Evolutionary conservation across 1,284 basidiomycete species (phyloP).

Genomic region (Tylopilus sp.): DNA sequence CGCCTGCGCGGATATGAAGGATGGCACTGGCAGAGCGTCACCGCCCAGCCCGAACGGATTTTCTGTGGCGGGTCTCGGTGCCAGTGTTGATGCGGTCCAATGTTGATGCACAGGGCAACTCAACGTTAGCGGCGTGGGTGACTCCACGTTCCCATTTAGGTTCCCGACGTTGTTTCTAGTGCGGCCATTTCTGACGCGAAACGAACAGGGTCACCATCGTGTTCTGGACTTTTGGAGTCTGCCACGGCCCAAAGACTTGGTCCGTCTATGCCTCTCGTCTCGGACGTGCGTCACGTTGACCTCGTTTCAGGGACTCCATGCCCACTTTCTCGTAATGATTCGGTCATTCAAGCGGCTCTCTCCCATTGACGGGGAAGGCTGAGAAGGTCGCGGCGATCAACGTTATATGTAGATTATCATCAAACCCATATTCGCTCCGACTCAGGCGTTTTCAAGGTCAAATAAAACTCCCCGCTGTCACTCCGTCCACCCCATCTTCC

Average conservation of each 20-base stretch:
- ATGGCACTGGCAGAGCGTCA: constrained; percentile 12
- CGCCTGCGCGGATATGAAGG: constrained; percentile 31
- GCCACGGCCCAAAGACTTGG: constrained; percentile 4
- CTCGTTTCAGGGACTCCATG: constrained; percentile 34
- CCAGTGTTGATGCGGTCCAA: constrained; percentile 6
- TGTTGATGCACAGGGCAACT: constrained; percentile 15
- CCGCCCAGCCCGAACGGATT: constrained; percentile 6
- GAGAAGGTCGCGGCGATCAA: constrained; percentile 48
- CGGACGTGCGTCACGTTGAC: constrained; percentile 15
- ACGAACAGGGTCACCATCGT: constrained; percentile 7
- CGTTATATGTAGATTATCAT: constrained; percentile 37
- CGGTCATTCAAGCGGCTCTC: constrained; percentile 32
- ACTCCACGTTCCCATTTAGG: constrained; percentile 1
- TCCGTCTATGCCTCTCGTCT: constrained; percentile 14
- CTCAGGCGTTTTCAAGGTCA: constrained; percentile 23
- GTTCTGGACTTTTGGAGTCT: constrained; percentile 9
- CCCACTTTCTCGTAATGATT: constrained; percentile 34
- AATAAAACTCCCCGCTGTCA: constrained; percentile 24
- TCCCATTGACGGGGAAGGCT: constrained; percentile 33
- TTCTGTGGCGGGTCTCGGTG: constrained; percentile 4
- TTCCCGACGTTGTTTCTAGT: neutral
- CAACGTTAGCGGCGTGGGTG: too few species aligned
- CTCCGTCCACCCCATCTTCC: constrained; percentile 2
- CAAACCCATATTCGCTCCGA: constrained; percentile 35
- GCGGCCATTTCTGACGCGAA: constrained; percentile 7